Conservation (phyloP, 1,284 basidiomycete species). For the Neolentinus lepideus region DNA sequence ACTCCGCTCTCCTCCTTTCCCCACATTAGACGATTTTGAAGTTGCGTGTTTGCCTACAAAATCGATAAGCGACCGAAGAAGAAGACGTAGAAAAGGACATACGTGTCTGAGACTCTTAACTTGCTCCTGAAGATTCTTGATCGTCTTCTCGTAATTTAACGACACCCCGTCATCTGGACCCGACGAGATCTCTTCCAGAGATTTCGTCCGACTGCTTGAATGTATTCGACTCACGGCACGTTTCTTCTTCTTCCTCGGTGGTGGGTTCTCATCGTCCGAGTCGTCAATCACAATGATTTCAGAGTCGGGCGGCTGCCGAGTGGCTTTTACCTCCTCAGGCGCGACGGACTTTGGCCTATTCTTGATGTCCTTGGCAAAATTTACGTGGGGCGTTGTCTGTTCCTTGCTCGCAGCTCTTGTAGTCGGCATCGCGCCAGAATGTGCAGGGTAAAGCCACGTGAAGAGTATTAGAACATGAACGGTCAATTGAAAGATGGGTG, state of each 20-base stretch:
- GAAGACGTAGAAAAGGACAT: constrained; percentile 4
- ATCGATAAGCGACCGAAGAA: neutral
- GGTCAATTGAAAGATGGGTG: too few relatives aligned
- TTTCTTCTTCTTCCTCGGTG: neutral
- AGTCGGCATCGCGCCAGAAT: neutral
- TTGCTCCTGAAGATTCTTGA: neutral
- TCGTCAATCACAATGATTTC: neutral
- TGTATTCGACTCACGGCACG: neutral
- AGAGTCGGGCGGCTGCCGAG: neutral
- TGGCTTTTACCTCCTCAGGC: neutral
- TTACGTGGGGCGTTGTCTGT: neutral
- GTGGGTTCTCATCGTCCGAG: neutral
- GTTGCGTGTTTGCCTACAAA: constrained; percentile 4
- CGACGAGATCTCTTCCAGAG: constrained; percentile 21
- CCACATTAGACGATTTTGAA: neutral
- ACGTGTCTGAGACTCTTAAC: neutral
- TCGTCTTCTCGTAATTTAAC: neutral
- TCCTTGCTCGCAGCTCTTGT: neutral
- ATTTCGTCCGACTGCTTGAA: neutral
- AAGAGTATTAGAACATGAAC: too few relatives aligned
- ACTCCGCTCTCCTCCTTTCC: constrained; percentile 15
- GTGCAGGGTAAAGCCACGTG: too few relatives aligned
- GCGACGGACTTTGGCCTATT: neutral
- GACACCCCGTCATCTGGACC: constrained; percentile 24
- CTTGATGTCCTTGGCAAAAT: neutral